Evolutionary conservation across 2,329 filamentous ascomycete genomes (phyloP), one percentile per base, ranked within the genome.

Genomic region (Scopulariopsis brevicaulis): DNA sequence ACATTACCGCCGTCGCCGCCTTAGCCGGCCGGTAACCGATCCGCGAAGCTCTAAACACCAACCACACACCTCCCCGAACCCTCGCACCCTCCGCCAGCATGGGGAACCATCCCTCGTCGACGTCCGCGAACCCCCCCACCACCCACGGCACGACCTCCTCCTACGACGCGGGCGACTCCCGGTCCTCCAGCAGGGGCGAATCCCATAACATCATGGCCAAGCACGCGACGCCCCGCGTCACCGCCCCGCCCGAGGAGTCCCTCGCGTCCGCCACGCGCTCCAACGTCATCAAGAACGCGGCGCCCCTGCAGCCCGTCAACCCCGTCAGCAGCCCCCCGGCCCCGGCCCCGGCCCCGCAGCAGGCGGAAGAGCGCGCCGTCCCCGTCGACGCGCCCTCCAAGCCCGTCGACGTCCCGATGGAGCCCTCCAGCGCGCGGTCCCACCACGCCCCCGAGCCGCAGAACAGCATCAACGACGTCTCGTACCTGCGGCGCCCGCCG

Each of bases 401-500:
- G 66, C 82, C 82, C 35, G 77, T 85, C 68, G 79, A 80, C 63
- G 81, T 85, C 22, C 80, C 80, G 56, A 67, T 72, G 62, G 73
- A 40, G 64, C 67, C 62, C 69, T 70, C 57, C 62, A 64, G 60
- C 62, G 64, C 64, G 63, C 63, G 69, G 66, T 56, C 68, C 58
- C 64, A 70, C 64, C 62, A 54, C 32, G 10, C 69, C 68, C 55
- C 71, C 61, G 75, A 80, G 53, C 64, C 77, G 58, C 79, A 78
- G 62, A 80, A 72, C 70, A 85, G 83, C 65, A 70, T 85, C 63
- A 83, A 82, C 62, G 81, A 83, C 63, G 80, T 85, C 74, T 78
- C 78, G 51, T 86, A 85, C 65, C 73, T 82, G 65, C 76, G 79
- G 59, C 81, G 87, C n/a, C 93, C 93, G 53, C 93, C 93, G 55